phyloP scores from a whole-genome alignment of 2,329 filamentous ascomycete genomes.

The Trichoderma hamatum region DNA sequence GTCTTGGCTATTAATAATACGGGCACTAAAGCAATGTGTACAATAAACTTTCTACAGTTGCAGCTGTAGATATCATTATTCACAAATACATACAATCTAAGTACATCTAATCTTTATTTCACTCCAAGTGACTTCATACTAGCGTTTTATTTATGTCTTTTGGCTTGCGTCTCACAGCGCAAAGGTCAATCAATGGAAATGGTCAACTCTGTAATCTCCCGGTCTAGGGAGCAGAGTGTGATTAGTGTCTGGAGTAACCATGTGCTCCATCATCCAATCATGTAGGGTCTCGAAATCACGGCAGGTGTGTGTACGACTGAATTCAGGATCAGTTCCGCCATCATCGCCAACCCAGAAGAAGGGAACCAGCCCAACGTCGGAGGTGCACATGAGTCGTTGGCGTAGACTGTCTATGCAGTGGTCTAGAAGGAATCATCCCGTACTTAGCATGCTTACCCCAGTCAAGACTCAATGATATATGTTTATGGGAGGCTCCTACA shows the following conservation, averaged over 20 bases:
- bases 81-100: neutral
- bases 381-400: slow-evolving; percentile 4
- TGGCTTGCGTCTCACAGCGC: neutral
- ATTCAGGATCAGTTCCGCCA: slow-evolving; percentile 4
- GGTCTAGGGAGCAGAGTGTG: neutral
- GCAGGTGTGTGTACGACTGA: slow-evolving; percentile 9
- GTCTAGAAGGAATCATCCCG: neutral
- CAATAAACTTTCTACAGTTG: neutral
- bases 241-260: neutral
- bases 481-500: neutral
- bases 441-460: neutral
- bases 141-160: neutral
- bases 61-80: neutral
- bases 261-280: neutral
- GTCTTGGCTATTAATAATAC: neutral
- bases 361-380: slow-evolving; percentile 7
- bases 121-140: neutral
- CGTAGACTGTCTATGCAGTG: slow-evolving; percentile 11
- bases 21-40: neutral
- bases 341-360: slow-evolving; percentile 12
- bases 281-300: neutral
- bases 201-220: neutral
- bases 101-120: neutral
- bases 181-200: neutral
- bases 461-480: neutral